These are phyloP conservation scores for Saccharomycopsis sp. DNA, from an alignment of 805 yeast genomes.

Conservation along the genomic window DNA sequence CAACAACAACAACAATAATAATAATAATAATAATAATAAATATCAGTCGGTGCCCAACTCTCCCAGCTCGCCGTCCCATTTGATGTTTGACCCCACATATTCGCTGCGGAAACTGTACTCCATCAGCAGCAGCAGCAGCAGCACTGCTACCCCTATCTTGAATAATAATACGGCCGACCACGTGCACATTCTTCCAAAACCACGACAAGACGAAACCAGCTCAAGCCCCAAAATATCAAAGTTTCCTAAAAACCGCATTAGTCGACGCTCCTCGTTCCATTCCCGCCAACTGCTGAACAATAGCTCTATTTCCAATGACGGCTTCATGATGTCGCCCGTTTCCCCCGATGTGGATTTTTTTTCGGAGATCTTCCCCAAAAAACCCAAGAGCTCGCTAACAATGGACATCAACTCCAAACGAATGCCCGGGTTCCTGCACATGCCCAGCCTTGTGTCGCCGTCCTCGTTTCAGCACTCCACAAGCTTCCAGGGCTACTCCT, in stretches of 20 bases:
- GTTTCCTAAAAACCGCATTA: constrained; percentile 4
- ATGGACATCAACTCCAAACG: constrained; percentile 2
- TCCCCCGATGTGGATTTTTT: background rate
- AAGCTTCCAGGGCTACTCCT: too few species aligned
- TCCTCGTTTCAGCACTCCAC: too few species aligned
- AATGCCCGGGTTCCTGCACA: too few species aligned
- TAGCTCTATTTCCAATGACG: too few species aligned
- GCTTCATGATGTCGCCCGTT: background rate
- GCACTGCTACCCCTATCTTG: too few species aligned
- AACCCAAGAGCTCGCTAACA: background rate
- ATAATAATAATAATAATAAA: constrained; percentile 2
- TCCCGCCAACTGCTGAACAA: background rate
- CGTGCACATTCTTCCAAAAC: constrained; percentile 19
- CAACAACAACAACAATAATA: background rate
- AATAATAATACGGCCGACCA: constrained; percentile 17
- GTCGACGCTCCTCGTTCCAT: background rate
- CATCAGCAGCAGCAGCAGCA: too few species aligned
- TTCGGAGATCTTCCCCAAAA: background rate
- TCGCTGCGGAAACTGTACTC: too few species aligned
- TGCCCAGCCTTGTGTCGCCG: too few species aligned
- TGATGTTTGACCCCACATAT: too few species aligned
- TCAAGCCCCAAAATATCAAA: too few species aligned
- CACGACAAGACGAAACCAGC: too few species aligned
- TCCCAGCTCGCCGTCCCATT: too few species aligned
- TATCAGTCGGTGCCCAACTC: background rate